These are phyloP conservation scores for Vanderwaltozyma verrucispora DNA, from an alignment of 805 yeast genomes.

Conservation along the genomic window DNA sequence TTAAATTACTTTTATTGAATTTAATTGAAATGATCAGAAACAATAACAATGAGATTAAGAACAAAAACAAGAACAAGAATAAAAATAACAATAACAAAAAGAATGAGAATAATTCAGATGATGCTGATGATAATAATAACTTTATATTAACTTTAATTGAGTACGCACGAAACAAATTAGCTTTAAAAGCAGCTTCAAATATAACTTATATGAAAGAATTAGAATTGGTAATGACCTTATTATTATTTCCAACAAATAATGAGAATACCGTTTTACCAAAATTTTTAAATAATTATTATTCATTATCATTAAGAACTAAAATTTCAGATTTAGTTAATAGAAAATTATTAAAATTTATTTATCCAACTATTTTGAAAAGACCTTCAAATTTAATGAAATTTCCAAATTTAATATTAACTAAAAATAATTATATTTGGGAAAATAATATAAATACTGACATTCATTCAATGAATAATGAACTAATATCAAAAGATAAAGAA, in stretches of 20 bases:
- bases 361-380: conserved; percentile 6
- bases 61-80: no score
- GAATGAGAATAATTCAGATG: no score
- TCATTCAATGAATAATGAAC: not conserved
- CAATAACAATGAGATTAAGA: conserved; percentile 19
- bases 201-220: conserved; percentile 54
- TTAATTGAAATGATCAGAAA: conserved; percentile 69
- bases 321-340: conserved; percentile 65
- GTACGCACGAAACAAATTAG: conserved; percentile 53
- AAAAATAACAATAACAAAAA: no score
- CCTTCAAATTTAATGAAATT: conserved; percentile 2
- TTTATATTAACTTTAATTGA: conserved; percentile 45
- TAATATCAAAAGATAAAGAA: not conserved
- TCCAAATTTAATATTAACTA: conserved; percentile 7
- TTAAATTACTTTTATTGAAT: conserved; percentile 59
- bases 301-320: conserved; percentile 48
- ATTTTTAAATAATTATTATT: conserved; percentile 45
- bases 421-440: not conserved
- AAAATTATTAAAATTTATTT: conserved; percentile 24
- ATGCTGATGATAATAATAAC: conserved; percentile 31
- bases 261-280: conserved; percentile 36
- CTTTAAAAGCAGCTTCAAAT: conserved; percentile 50
- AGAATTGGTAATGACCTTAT: conserved; percentile 75
- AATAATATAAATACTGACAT: not conserved
- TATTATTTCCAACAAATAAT: conserved; percentile 37